Percentiles rank a stretch among this genome's conserved stretches.
Conservation (phyloP, 208 protist genomes). For the Trypanosoma congolense region DNA sequence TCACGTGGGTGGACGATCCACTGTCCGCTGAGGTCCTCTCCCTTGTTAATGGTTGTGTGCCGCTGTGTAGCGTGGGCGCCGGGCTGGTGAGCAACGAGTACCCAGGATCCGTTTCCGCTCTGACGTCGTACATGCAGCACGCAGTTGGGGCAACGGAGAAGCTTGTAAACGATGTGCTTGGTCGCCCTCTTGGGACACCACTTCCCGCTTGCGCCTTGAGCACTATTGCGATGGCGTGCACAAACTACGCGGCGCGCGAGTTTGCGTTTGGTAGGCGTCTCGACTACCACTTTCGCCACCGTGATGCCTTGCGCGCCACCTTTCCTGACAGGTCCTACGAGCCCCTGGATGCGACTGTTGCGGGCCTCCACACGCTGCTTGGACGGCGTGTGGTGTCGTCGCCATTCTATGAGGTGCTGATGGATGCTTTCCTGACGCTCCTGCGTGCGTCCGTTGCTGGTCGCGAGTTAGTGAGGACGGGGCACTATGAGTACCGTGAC, state of each 20-base stretch:
- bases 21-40: constrained; percentile 42
- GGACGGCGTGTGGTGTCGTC: constrained; percentile 21
- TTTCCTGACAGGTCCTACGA: constrained; percentile 33
- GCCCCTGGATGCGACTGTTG: constrained; percentile 32
- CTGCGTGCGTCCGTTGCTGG: constrained; percentile 65
- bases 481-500: constrained; percentile 48
- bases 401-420: constrained; percentile 81
- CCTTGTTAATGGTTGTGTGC: constrained; percentile 63
- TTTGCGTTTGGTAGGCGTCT: constrained; percentile 74
- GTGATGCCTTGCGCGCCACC: constrained; percentile 52
- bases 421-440: constrained; percentile 79
- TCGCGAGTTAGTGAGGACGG: constrained; percentile 60
- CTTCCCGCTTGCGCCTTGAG: constrained; percentile 43
- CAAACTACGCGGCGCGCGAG: constrained; percentile 56
- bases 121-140: constrained; percentile 73
- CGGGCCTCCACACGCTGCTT: constrained; percentile 63
- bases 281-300: constrained; percentile 70
- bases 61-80: constrained; percentile 75
- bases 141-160: constrained; percentile 43
- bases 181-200: constrained; percentile 24
- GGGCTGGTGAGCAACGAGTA: constrained; percentile 83
- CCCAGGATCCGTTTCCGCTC: constrained; percentile 44
- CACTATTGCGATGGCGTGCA: constrained; percentile 55
- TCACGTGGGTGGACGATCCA: constrained; percentile 35
- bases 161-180: constrained; percentile 29